These are phyloP conservation scores for Allomyces arbusculus DNA, from an alignment of 192 early-diverging fungal species.

Conservation along the genomic window DNA sequence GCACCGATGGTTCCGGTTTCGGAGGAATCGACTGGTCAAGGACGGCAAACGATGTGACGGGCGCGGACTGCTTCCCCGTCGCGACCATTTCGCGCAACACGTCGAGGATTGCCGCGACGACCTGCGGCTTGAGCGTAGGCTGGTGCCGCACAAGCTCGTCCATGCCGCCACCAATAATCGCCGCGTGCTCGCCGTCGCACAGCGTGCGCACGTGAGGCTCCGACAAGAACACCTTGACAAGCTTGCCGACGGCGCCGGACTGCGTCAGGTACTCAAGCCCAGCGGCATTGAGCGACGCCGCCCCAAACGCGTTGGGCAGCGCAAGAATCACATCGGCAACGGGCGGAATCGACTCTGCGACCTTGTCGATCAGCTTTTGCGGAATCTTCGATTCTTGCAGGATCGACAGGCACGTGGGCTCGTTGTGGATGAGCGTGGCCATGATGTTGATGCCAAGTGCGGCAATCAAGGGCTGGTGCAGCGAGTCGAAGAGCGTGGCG, in stretches of 20 bases:
- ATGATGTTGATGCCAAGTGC: conserved; percentile 79
- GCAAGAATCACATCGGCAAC: conserved; percentile 60
- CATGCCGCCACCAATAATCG: conserved; percentile 60
- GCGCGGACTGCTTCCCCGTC: neutral
- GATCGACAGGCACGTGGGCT: conserved; percentile 82
- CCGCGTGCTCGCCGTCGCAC: conserved; percentile 63
- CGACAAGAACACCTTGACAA: conserved; percentile 55
- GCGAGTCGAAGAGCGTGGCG: conserved; percentile 41
- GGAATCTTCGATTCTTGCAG: conserved; percentile 82
- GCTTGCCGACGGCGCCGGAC: conserved; percentile 45
- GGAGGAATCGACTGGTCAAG: no score
- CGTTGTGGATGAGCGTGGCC: conserved; percentile 93
- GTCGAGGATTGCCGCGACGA: conserved; percentile 51
- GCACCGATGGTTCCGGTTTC: conserved; percentile 10
- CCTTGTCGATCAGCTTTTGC: conserved; percentile 49
- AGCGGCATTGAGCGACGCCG: conserved; percentile 73
- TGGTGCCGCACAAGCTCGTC: conserved; percentile 96
- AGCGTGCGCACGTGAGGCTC: conserved; percentile 54
- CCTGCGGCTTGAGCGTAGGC: conserved; percentile 51
- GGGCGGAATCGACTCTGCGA: conserved; percentile 49
- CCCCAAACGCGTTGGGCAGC: conserved; percentile 82
- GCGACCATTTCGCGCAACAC: conserved; percentile 39
- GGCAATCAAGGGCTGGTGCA: conserved; percentile 66
- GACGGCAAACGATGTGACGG: no score
- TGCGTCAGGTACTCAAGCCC: conserved; percentile 70